Conservation (phyloP, 306 rosid species). For the Quercus variabilis region DNA sequence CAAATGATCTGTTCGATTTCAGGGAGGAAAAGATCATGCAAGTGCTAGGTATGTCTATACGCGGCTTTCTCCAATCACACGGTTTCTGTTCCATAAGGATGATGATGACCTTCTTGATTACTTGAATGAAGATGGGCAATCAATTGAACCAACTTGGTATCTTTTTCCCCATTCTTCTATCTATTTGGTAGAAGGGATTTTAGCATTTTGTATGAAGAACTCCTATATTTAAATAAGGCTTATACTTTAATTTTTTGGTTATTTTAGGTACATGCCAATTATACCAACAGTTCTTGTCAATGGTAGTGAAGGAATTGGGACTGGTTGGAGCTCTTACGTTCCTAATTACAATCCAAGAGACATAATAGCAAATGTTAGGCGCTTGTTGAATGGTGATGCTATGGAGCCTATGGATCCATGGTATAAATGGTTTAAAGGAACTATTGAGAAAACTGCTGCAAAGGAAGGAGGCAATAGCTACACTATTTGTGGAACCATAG, state of each 20-base stretch:
- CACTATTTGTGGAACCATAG: slow-evolving; percentile 55
- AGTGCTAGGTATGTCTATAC: slow-evolving; percentile 80
- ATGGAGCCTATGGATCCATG: slow-evolving; percentile 96
- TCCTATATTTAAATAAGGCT: background rate
- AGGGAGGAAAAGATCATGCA: slow-evolving; percentile 98
- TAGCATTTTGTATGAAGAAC: background rate
- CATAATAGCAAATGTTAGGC: slow-evolving; percentile 69
- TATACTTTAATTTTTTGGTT: background rate
- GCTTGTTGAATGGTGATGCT: slow-evolving; percentile 50
- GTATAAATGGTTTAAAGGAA: slow-evolving; percentile 83
- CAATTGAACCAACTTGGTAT: slow-evolving; percentile 89
- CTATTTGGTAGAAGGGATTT: background rate
- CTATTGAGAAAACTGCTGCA: slow-evolving; percentile 55
- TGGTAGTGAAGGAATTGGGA: slow-evolving; percentile 96
- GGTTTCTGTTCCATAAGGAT: slow-evolving; percentile 72
- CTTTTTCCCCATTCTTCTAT: background rate
- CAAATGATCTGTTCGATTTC: background rate
- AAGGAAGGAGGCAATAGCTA: slow-evolving; percentile 59
- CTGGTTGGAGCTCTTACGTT: slow-evolving; percentile 88
- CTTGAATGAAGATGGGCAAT: slow-evolving; percentile 84
- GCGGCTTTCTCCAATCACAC: slow-evolving; percentile 50
- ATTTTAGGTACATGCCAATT: slow-evolving; percentile 74
- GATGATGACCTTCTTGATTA: slow-evolving; percentile 88
- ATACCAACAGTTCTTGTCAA: slow-evolving; percentile 89
- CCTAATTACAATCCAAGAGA: slow-evolving; percentile 96